These are phyloP conservation scores for Sugiyamaella xylanicola DNA, from an alignment of 1,139 yeast genomes.

Conservation along the genomic window DNA sequence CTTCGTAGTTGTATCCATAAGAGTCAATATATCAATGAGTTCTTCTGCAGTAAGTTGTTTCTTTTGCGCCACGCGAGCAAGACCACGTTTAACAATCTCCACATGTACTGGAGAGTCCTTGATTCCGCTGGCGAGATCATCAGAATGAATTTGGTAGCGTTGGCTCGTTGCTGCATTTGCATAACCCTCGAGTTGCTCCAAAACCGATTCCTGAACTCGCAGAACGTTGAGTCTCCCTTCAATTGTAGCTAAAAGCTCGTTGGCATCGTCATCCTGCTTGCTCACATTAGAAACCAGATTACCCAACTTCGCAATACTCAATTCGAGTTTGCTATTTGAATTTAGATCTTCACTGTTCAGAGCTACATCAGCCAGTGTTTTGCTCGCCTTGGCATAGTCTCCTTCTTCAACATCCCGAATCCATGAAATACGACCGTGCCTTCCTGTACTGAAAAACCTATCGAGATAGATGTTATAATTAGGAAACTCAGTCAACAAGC, in stretches of 20 bases:
- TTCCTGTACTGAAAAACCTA: constrained; percentile 53
- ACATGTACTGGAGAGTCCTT: constrained; percentile 19
- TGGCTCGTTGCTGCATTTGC: constrained; percentile 4
- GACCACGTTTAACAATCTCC: constrained; percentile 38
- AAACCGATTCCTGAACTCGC: constrained; percentile 26
- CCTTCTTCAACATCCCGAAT: constrained; percentile 60
- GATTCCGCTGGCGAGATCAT: constrained; percentile 19
- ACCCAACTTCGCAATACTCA: constrained; percentile 70
- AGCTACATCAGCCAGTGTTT: constrained; percentile 42
- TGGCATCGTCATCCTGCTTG: constrained; percentile 16
- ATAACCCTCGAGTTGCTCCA: constrained; percentile 17
- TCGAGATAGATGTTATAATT: constrained; percentile 54
- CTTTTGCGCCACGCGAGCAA: constrained; percentile 45
- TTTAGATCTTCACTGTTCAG: constrained; percentile 49
- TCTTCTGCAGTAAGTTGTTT: constrained; percentile 50
- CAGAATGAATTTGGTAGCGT: constrained; percentile 18
- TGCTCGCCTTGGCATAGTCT: constrained; percentile 55
- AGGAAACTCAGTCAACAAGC: constrained; percentile 60
- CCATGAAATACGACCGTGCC: constrained; percentile 70
- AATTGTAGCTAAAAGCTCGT: constrained; percentile 16
- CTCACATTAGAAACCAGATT: constrained; percentile 37
- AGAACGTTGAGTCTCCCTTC: constrained; percentile 26
- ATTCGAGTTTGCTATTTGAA: constrained; percentile 56
- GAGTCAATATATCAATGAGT: constrained; percentile 60
- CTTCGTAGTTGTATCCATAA: constrained; percentile 45